Evolutionary conservation across 2,329 filamentous ascomycete genomes (phyloP).

Genomic region (Fulvia fulva): DNA sequence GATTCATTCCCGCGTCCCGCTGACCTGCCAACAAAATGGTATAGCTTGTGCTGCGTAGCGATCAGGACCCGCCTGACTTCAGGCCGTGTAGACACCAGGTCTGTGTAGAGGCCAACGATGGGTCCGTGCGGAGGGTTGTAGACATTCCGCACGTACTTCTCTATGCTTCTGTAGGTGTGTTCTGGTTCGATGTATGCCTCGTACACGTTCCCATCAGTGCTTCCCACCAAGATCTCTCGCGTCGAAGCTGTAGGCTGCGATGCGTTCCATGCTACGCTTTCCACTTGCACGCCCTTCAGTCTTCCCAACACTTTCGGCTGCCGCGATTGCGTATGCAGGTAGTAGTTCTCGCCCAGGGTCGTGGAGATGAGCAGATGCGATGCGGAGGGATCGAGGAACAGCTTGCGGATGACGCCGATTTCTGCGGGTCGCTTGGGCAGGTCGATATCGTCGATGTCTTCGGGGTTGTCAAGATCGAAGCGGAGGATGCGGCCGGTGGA

Average conservation of each 20-base stretch:
- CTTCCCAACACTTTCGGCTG: conserved; percentile 77
- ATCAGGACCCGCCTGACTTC: conserved; percentile 76
- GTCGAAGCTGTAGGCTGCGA: conserved; percentile 89
- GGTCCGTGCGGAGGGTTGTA: conserved; percentile 79
- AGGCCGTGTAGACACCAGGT: conserved; percentile 62
- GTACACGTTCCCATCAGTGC: conserved; percentile 91
- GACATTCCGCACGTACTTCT: conserved; percentile 81
- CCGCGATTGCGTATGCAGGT: conserved; percentile 91
- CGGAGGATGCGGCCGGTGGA: conserved; percentile 88
- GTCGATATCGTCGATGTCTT: conserved; percentile 98
- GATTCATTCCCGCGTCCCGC: conserved; percentile 70
- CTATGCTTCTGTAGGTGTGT: conserved; percentile 92
- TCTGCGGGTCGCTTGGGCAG: conserved; percentile 90
- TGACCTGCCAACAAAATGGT: conserved; percentile 76
- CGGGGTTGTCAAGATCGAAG: conserved; percentile 88
- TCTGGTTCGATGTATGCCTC: conserved; percentile 93
- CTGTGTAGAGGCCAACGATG: conserved; percentile 81
- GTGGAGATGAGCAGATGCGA: conserved; percentile 92
- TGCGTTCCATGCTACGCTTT: conserved; percentile 92
- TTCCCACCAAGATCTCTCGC: conserved; percentile 85
- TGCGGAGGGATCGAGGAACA: conserved; percentile 96
- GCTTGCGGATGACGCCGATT: conserved; percentile 84
- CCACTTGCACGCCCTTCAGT: conserved; percentile 80
- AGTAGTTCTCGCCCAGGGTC: conserved; percentile 90
- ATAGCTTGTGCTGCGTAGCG: conserved; percentile 70